A percentile compares a stretch with the other conserved stretches of the same genome.
Conservation (phyloP, 768 basidiomycete genomes). For the Psilocybe tampanensis region DNA sequence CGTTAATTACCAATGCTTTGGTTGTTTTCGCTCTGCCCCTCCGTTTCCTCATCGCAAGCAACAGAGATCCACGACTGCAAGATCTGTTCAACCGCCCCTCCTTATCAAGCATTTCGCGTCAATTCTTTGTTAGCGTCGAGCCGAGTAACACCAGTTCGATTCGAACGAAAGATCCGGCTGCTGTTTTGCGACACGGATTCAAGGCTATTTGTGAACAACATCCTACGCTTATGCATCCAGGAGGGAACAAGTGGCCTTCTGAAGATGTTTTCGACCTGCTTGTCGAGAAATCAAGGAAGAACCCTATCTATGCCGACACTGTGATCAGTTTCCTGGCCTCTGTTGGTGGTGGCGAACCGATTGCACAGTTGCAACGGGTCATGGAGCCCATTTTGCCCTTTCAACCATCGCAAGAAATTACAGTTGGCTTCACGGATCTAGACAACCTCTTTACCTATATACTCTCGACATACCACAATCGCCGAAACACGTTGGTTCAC, state of each 20-base stretch:
- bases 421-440: constrained; percentile 4
- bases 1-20: constrained; percentile 3
- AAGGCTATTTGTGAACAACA: background rate
- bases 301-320: constrained; percentile 6
- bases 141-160: background rate
- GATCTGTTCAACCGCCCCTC: constrained; percentile 4
- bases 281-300: background rate
- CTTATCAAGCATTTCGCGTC: constrained; percentile 5
- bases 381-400: background rate
- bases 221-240: background rate
- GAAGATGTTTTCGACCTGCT: background rate
- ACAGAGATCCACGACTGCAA: constrained; percentile 5
- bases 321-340: constrained; percentile 2
- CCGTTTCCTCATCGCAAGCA: constrained; percentile 10
- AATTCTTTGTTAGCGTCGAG: constrained; percentile 8
- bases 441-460: constrained; percentile 7
- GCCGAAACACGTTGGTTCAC: background rate
- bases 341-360: constrained; percentile 2
- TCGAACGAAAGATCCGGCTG: background rate
- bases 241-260: background rate
- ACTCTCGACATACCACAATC: constrained; percentile 4
- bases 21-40: constrained; percentile 4
- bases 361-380: background rate
- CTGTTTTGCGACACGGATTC: background rate
- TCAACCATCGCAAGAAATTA: background rate